phyloP scores from a whole-genome alignment of 495 filamentous ascomycete genomes.

The Hypomontagnella submonticulosa region DNA sequence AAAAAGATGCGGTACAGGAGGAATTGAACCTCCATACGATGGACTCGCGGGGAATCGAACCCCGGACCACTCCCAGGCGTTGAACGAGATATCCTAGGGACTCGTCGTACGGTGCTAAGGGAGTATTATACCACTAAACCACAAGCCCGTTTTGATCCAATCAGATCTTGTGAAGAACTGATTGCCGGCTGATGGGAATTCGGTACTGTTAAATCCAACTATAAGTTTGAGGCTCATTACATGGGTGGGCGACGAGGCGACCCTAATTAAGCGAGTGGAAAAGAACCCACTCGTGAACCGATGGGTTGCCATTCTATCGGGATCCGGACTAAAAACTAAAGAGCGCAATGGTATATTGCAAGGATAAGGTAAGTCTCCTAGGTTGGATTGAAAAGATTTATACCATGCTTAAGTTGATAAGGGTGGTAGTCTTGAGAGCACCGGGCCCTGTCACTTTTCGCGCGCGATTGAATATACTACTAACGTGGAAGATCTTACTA shows the following conservation, averaged over 20 bases:
- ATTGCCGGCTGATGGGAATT: slow-evolving; percentile 18
- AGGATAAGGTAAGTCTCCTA: too few species aligned
- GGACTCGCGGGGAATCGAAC: slow-evolving; percentile 64
- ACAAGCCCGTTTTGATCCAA: slow-evolving; percentile 23
- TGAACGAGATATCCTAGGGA: slow-evolving; percentile 1
- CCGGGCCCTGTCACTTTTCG: too few species aligned
- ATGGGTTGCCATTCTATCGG: too few species aligned
- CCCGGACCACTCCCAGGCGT: slow-evolving; percentile 63
- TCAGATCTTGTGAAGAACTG: not conserved
- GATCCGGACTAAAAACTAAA: too few species aligned
- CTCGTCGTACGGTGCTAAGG: slow-evolving; percentile 26
- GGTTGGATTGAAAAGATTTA: too few species aligned
- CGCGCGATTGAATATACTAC: too few species aligned
- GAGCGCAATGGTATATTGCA: too few species aligned
- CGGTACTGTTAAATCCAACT: not conserved
- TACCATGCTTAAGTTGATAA: too few species aligned
- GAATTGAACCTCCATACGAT: slow-evolving; percentile 25
- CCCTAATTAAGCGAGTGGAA: slow-evolving; percentile 23
- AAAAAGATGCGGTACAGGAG: slow-evolving; percentile 26
- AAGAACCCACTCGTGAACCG: slow-evolving; percentile 1
- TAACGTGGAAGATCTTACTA: too few species aligned
- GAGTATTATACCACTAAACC: slow-evolving; percentile 43
- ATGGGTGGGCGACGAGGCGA: slow-evolving; percentile 4
- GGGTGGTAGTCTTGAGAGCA: too few species aligned
- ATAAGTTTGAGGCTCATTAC: slow-evolving; percentile 8